Evolutionary conservation across 306 rosid genomes (phyloP).

Genomic region (Herpetospermum pedunculosum): DNA sequence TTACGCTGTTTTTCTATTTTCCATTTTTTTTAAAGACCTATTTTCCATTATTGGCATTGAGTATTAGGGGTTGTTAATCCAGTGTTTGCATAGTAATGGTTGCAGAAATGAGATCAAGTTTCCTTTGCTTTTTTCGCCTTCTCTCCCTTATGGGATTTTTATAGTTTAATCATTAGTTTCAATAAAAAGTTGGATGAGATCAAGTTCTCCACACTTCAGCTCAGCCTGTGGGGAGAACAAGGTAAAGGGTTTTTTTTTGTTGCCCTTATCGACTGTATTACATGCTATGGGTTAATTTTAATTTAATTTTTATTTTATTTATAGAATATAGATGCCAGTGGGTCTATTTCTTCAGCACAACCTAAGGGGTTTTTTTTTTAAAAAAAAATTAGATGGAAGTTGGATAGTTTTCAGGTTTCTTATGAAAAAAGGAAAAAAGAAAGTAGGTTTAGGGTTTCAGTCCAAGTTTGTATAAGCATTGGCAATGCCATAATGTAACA

Average conservation of each 20-base stretch:
- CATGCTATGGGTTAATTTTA: neutral
- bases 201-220: too few relatives aligned
- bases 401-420: neutral
- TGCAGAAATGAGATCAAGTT: neutral
- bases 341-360: neutral
- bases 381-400: too few relatives aligned
- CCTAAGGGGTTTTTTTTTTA: neutral
- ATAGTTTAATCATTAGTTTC: too few relatives aligned
- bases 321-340: neutral
- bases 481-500: neutral
- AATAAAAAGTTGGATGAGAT: too few relatives aligned
- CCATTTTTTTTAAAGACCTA: too few relatives aligned
- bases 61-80: neutral
- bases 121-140: too few relatives aligned
- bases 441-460: too few relatives aligned
- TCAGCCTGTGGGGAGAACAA: too few relatives aligned
- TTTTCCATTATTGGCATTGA: neutral
- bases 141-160: too few relatives aligned
- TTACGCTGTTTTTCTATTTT: neutral
- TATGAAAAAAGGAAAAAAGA: too few relatives aligned
- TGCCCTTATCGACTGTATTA: neutral
- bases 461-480: neutral
- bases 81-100: neutral
- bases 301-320: too few relatives aligned
- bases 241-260: too few relatives aligned